These are phyloP conservation scores for Cercospora brassicicola DNA, from an alignment of 2,329 filamentous ascomycete genomes.

Conservation along the genomic window DNA sequence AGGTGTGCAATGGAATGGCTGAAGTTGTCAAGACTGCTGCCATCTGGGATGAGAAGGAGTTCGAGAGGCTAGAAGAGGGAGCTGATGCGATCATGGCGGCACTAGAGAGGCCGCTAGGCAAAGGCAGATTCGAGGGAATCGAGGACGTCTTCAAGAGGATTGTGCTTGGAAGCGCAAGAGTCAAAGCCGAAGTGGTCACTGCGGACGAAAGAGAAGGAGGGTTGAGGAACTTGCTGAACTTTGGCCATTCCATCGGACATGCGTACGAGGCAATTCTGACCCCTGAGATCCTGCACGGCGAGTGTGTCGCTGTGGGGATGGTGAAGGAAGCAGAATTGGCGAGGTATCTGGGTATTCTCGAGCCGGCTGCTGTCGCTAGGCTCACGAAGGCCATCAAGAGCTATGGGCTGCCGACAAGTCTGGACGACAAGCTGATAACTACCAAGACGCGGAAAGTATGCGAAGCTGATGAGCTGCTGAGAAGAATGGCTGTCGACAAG, in stretches of 20 bases:
- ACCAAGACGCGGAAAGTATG: slow-evolving; percentile 85
- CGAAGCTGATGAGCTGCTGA: slow-evolving; percentile 77
- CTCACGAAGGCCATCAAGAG: slow-evolving; percentile 91
- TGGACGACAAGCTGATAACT: slow-evolving; percentile 78
- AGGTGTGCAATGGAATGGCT: slow-evolving; percentile 98
- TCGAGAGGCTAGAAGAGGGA: slow-evolving; percentile 78
- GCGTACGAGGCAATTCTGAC: slow-evolving; percentile 94
- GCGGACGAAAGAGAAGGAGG: slow-evolving; percentile 93
- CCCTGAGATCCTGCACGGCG: slow-evolving; percentile 91
- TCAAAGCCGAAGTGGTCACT: slow-evolving; percentile 93
- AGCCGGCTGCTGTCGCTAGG: slow-evolving; percentile 82
- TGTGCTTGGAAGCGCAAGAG: slow-evolving; percentile 83
- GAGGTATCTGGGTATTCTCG: slow-evolving; percentile 80
- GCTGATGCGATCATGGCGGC: slow-evolving; percentile 73
- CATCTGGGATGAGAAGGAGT: slow-evolving; percentile 89
- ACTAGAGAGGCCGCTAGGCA: slow-evolving; percentile 60
- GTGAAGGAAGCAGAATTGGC: slow-evolving; percentile 95
- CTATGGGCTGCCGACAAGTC: slow-evolving; percentile 82
- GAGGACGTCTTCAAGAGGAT: slow-evolving; percentile 55
- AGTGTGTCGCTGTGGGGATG: slow-evolving; percentile 97
- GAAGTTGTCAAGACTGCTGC: slow-evolving; percentile 86
- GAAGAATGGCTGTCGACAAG: slow-evolving; percentile 97
- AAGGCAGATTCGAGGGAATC: slow-evolving; percentile 68
- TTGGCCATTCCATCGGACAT: slow-evolving; percentile 96
- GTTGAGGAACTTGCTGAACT: slow-evolving; percentile 90